Evolutionary conservation across 2,329 filamentous ascomycete species (phyloP).

Genomic region (Talaromyces verruculosus): DNA sequence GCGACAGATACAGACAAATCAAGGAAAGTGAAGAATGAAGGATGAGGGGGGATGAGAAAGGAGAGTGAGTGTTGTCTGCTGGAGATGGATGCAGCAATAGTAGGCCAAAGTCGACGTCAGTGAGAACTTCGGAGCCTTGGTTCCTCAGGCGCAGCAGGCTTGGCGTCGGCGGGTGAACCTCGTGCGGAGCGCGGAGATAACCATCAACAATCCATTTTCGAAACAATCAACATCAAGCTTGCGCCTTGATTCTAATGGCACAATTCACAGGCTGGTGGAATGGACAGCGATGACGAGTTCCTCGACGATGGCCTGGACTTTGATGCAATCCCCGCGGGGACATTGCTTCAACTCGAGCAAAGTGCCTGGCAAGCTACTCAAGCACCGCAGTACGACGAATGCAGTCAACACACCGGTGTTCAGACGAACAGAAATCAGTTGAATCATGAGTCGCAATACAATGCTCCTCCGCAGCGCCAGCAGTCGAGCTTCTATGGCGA

Average conservation of each 20-base stretch:
- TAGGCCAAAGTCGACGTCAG: background rate
- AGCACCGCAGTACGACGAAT: constrained; percentile 22
- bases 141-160: constrained; percentile 6
- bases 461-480: constrained; percentile 7
- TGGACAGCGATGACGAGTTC: constrained; percentile 51
- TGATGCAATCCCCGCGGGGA: constrained; percentile 45
- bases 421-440: constrained; percentile 8
- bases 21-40: background rate
- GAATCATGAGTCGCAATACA: background rate
- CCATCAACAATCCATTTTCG: background rate
- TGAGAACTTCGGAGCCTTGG: constrained; percentile 1
- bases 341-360: constrained; percentile 47
- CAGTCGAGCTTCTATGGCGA: constrained; percentile 45
- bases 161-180: constrained; percentile 8
- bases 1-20: constrained; percentile 3
- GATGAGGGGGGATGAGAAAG: background rate
- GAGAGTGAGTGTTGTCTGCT: constrained; percentile 1
- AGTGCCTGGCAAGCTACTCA: constrained; percentile 48
- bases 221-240: background rate
- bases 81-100: background rate
- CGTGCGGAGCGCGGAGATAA: background rate
- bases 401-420: background rate
- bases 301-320: constrained; percentile 50
- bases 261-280: constrained; percentile 35
- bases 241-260: constrained; percentile 35